Evolutionary conservation across 2,329 filamentous ascomycete genomes (phyloP).

Genomic region (Rhinocladiella mackenziei): DNA sequence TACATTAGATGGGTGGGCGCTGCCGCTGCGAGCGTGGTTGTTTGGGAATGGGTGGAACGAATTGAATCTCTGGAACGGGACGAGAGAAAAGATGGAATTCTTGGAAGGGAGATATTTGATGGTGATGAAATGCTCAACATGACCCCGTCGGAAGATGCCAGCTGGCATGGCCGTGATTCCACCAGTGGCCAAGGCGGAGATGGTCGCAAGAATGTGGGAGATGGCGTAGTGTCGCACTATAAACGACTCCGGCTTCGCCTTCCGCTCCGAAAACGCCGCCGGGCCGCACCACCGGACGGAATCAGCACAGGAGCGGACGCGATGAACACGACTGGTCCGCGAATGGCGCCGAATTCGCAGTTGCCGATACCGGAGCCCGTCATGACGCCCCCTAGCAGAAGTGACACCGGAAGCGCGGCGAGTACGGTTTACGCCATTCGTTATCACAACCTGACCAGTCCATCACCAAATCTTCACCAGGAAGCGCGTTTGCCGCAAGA

Average conservation of each 20-base stretch:
- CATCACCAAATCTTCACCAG: slow-evolving; percentile 36
- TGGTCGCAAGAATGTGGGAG: slow-evolving; percentile 10
- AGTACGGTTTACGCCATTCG: slow-evolving; percentile 63
- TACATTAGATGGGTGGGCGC: slow-evolving; percentile 97
- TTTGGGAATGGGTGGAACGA: slow-evolving; percentile 96
- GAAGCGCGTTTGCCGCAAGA: slow-evolving; percentile 2
- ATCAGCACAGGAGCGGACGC: slow-evolving; percentile 21
- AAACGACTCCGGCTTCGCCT: slow-evolving; percentile 15
- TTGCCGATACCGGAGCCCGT: slow-evolving; percentile 30
- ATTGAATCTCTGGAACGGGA: slow-evolving; percentile 90
- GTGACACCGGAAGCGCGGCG: slow-evolving; percentile 58
- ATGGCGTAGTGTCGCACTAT: slow-evolving; percentile 11
- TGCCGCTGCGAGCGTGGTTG: slow-evolving; percentile 88
- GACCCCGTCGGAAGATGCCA: slow-evolving; percentile 55
- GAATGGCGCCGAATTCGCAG: slow-evolving; percentile 42
- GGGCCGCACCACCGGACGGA: slow-evolving; percentile 16
- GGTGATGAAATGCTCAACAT: slow-evolving; percentile 86
- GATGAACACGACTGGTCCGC: slow-evolving; percentile 27
- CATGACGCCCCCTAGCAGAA: slow-evolving; percentile 56
- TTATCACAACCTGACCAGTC: slow-evolving; percentile 54
- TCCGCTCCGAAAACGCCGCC: slow-evolving; percentile 20
- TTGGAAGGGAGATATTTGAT: slow-evolving; percentile 87
- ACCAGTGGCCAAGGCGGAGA: slow-evolving; percentile 11
- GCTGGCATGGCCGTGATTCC: slow-evolving; percentile 38
- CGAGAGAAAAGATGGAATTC: slow-evolving; percentile 87